phyloP scores from a whole-genome alignment of 1,284 basidiomycete species.

The Tylopilus sp. region DNA sequence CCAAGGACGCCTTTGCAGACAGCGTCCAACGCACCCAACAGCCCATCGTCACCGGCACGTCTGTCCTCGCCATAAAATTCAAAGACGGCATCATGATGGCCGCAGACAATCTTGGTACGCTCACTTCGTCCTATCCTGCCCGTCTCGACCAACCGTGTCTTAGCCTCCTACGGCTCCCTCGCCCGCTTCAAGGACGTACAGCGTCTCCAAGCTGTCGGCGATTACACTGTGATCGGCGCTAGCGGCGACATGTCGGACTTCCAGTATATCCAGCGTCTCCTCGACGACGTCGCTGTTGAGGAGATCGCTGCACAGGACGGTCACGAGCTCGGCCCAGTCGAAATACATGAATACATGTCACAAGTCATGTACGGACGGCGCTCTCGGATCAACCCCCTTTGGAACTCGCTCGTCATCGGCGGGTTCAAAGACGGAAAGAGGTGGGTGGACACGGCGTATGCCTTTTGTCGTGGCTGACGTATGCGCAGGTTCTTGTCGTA shows the following conservation, averaged over 20 bases:
- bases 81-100: slow-evolving; percentile 99
- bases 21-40: slow-evolving; percentile 86
- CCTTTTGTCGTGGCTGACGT: not conserved
- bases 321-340: slow-evolving; percentile 87
- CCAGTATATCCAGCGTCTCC: slow-evolving; percentile 89
- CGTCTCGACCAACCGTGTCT: slow-evolving; percentile 4
- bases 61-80: slow-evolving; percentile 93
- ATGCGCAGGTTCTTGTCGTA: slow-evolving; percentile 86
- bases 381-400: slow-evolving; percentile 92
- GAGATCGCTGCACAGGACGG: slow-evolving; percentile 89
- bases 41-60: slow-evolving; percentile 97
- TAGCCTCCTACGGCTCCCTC: slow-evolving; percentile 97
- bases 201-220: slow-evolving; percentile 88
- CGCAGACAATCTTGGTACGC: slow-evolving; percentile 94
- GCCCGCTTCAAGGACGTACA: slow-evolving; percentile 97
- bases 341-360: slow-evolving; percentile 95
- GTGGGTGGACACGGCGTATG: slow-evolving; percentile 50
- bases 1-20: slow-evolving; percentile 69
- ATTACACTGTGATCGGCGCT: slow-evolving; percentile 90
- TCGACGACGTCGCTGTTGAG: slow-evolving; percentile 80
- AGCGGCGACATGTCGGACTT: slow-evolving; percentile 99
- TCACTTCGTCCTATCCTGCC: not conserved
- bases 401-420: slow-evolving; percentile 97
- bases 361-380: slow-evolving; percentile 93
- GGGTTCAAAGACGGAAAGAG: slow-evolving; percentile 86